Evolutionary conservation across 2,329 filamentous ascomycete species (phyloP), one percentile per base, ranked within the genome.

Genomic region (Fusarium nematophilum): DNA sequence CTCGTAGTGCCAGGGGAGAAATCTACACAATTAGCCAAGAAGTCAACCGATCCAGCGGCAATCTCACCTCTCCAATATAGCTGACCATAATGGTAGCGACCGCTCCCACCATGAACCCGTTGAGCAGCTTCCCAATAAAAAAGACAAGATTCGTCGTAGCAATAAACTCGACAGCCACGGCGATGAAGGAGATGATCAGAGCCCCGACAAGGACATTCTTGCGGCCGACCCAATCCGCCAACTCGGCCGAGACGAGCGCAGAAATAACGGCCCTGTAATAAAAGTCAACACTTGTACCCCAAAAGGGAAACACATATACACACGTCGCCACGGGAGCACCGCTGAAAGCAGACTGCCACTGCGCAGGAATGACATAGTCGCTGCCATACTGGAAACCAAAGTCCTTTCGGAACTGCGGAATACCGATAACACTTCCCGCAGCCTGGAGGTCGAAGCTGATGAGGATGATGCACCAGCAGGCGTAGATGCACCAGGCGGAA

Each of bases 381-480:
- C 31, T 53, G 0, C 11, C 57, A 40, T 33, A 63, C 25, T 54
- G 21, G 10, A 34, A 42, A 11, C 59, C 59, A 52, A 63, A 63
- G 37, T 61, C 57, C 39, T 63, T 60, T 30, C 59, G 59, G 26
- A 63, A 63, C 43, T 56, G 33, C 11, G 59, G 59, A 9, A 61
- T 63, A 36, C 59, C 57, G 11, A 61, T 11, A 23, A 63, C 56
- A 15, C 44, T 51, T 5, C 59, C 57, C 9, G 43, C 49, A 9
- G 59, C 59, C 26, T 63, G 59, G 36, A 59, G 51, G 46, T 63
- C 59, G 43, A 63, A 63, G 40, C 59, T 62, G 48, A 55, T 45
- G 27, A 62, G 40, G 56, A 59, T 57, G 9, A 62, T 52, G 43
- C 53, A 47, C 44, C 53, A 62, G 31, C 55, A 59, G 27, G 59